phyloP scores from a whole-genome alignment of 1,284 basidiomycete genomes.

The Vanrija sp. region DNA sequence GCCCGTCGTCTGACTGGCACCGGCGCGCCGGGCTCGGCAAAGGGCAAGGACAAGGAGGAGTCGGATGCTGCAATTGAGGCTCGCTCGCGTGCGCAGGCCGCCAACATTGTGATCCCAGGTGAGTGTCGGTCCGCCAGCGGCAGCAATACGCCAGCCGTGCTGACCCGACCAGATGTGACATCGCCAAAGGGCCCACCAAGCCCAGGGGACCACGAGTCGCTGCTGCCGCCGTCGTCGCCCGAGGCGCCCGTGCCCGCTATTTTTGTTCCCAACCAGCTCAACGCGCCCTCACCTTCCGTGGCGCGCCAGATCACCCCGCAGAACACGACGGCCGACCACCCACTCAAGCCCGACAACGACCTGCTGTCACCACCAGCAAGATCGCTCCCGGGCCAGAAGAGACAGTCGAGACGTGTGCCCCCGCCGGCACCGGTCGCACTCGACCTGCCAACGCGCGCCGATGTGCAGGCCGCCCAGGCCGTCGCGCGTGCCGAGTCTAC shows the following conservation, averaged over 20 bases:
- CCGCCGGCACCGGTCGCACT: conserved; percentile 37
- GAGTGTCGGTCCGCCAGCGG: conserved; percentile 9
- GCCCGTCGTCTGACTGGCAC: conserved; percentile 32
- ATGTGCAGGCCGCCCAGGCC: conserved; percentile 49
- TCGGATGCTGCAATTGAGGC: conserved; percentile 9
- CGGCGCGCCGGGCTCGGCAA: conserved; percentile 10
- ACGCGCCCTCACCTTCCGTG: conserved; percentile 17
- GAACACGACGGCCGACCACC: conserved; percentile 33
- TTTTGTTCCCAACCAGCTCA: not conserved
- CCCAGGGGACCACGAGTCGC: conserved; percentile 37
- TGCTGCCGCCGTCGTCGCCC: conserved; percentile 30
- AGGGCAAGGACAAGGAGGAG: conserved; percentile 27
- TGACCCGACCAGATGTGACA: not conserved
- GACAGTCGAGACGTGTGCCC: conserved; percentile 5
- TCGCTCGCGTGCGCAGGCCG: too few species aligned
- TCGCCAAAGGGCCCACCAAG: conserved; percentile 12
- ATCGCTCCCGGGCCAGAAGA: conserved; percentile 10
- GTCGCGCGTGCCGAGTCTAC: conserved; percentile 45
- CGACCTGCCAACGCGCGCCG: conserved; percentile 49
- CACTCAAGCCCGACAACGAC: conserved; percentile 27
- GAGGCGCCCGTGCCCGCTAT: not conserved
- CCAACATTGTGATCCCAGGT: conserved; percentile 36
- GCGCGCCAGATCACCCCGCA: conserved; percentile 30
- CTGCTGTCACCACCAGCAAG: conserved; percentile 38
- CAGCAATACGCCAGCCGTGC: not conserved